phyloP scores from a whole-genome alignment of 139 green algal species.

The Eudorina sp. region DNA sequence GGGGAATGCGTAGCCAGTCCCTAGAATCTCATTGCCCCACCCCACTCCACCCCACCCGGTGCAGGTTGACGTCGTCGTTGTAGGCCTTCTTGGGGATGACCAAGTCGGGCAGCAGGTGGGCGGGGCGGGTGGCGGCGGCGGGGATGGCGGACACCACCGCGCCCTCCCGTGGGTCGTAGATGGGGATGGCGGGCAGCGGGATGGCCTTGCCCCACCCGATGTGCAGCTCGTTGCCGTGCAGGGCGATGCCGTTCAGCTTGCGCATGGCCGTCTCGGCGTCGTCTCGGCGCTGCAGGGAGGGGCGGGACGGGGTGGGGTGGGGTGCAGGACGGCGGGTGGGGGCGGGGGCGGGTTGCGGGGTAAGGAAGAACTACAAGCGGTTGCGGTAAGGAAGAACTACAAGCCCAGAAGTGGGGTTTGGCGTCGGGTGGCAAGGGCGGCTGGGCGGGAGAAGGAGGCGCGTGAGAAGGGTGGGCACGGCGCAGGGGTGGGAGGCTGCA shows the following conservation, averaged over 20 bases:
- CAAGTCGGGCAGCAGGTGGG: slow-evolving; percentile 47
- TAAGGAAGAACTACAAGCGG: too few species aligned
- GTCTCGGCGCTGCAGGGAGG: slow-evolving; percentile 70
- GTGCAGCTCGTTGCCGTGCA: slow-evolving; percentile 84
- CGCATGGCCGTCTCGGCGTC: slow-evolving; percentile 82
- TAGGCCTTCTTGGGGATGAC: slow-evolving; percentile 51
- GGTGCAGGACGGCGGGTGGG: neutral
- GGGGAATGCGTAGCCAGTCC: too few species aligned
- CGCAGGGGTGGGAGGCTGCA: too few species aligned
- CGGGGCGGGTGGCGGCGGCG: slow-evolving; percentile 45
- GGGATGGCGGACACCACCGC: slow-evolving; percentile 41
- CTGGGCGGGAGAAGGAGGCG: too few species aligned
- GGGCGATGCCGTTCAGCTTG: slow-evolving; percentile 84
- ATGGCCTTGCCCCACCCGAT: slow-evolving; percentile 97
- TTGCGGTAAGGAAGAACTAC: too few species aligned
- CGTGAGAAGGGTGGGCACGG: too few species aligned
- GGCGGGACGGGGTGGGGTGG: neutral
- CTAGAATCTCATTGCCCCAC: too few species aligned
- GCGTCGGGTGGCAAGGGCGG: too few species aligned
- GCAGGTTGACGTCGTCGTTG: slow-evolving; percentile 39
- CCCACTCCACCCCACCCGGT: slow-evolving; percentile 16
- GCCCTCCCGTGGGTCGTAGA: slow-evolving; percentile 72
- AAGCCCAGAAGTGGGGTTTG: too few species aligned
- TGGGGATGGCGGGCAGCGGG: slow-evolving; percentile 79
- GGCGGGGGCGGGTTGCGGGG: too few species aligned